phyloP scores from a whole-genome alignment of 2,329 filamentous ascomycete genomes.

The Botrytis cinerea region DNA sequence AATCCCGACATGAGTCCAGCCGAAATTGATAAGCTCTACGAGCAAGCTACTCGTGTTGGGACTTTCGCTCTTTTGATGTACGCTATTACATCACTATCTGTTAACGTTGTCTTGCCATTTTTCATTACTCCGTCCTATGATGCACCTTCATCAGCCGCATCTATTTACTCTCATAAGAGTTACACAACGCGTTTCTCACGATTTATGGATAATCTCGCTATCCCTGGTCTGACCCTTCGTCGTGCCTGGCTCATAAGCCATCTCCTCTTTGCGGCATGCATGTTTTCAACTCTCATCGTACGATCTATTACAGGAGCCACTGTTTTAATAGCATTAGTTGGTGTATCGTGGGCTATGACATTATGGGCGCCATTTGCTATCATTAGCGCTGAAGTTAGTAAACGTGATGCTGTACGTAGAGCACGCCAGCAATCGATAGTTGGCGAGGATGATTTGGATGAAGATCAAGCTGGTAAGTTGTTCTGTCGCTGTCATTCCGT shows the following conservation, averaged over 20 bases:
- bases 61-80: constrained; percentile 89
- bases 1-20: constrained; percentile 76
- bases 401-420: constrained; percentile 69
- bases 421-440: constrained; percentile 39
- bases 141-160: constrained; percentile 41
- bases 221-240: constrained; percentile 82
- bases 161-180: constrained; percentile 31
- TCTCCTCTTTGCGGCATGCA: constrained; percentile 77
- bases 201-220: constrained; percentile 63
- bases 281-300: constrained; percentile 82
- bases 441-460: constrained; percentile 27
- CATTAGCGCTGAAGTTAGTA: constrained; percentile 88
- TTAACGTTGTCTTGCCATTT: constrained; percentile 82
- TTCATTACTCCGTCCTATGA: constrained; percentile 80
- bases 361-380: constrained; percentile 96
- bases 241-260: constrained; percentile 85
- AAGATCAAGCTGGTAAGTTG: constrained; percentile 28
- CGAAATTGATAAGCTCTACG: constrained; percentile 79
- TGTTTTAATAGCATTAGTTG: constrained; percentile 75
- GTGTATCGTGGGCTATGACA: constrained; percentile 89
- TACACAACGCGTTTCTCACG: constrained; percentile 40
- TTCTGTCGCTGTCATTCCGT: neutral
- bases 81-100: constrained; percentile 77
- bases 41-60: constrained; percentile 80
- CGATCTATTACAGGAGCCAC: constrained; percentile 71